These are phyloP conservation scores for Rhytidiadelphus loreus DNA, from an alignment of 225 moss, liverwort and hornwort genomes.

Conservation along the genomic window DNA sequence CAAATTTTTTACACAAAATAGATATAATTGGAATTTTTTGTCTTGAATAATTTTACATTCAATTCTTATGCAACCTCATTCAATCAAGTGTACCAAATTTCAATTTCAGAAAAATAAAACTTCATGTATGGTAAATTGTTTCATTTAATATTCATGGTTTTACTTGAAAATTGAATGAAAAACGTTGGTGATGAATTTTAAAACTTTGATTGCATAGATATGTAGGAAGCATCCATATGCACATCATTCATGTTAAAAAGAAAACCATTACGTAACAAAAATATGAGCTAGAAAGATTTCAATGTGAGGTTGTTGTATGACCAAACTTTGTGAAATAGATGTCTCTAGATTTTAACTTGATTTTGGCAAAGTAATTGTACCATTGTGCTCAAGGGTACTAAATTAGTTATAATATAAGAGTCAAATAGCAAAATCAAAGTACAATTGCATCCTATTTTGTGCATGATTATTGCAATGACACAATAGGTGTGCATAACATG, in stretches of 20 bases:
- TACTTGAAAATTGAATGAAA: not conserved
- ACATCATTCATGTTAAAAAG: not conserved
- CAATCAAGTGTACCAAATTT: too few relatives aligned
- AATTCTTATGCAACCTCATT: not conserved
- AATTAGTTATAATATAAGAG: not conserved
- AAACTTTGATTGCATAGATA: not conserved
- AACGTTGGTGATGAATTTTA: not conserved
- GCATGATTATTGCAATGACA: not conserved
- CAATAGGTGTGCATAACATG: too few relatives aligned
- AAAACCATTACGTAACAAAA: not conserved
- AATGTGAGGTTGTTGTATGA: not conserved
- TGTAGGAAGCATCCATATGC: not conserved
- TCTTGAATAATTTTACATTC: not conserved
- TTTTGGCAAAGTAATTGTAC: not conserved
- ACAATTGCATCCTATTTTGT: not conserved
- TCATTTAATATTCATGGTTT: too few relatives aligned
- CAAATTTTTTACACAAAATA: not conserved
- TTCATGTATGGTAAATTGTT: too few relatives aligned
- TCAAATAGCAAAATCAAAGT: not conserved
- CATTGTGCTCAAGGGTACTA: not conserved
- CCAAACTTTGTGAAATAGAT: not conserved
- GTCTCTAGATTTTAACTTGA: too few relatives aligned
- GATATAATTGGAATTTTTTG: not conserved
- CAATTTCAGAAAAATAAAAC: not conserved
- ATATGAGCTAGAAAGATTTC: not conserved